A percentile compares a stretch with the other conserved stretches of the same genome.
Evolutionary conservation across 768 basidiomycete species (phyloP).

Genomic region (Lyophyllum atratum): DNA sequence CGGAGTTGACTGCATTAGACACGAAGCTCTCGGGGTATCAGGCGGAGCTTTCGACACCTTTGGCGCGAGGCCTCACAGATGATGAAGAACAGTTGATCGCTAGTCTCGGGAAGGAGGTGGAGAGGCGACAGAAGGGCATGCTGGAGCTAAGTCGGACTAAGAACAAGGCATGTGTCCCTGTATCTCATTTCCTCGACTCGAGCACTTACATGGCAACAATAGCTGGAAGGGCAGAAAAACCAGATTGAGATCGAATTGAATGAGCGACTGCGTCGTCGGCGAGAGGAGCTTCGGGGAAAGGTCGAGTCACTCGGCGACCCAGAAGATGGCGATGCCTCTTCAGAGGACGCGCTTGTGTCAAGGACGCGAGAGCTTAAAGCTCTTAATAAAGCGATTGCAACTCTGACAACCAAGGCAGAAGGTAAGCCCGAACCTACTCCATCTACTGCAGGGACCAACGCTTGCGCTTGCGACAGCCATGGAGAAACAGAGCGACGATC

Average conservation of each 20-base stretch:
- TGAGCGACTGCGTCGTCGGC: slow-evolving; percentile 79
- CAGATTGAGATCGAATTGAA: slow-evolving; percentile 90
- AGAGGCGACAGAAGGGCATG: slow-evolving; percentile 69
- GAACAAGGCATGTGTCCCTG: slow-evolving; percentile 61
- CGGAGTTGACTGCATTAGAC: slow-evolving; percentile 63
- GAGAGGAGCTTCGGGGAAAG: slow-evolving; percentile 75
- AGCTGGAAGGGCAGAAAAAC: slow-evolving; percentile 79
- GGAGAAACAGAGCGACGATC: slow-evolving; percentile 72
- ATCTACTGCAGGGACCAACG: neutral
- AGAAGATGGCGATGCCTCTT: slow-evolving; percentile 53
- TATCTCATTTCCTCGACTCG: neutral
- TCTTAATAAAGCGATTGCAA: slow-evolving; percentile 66
- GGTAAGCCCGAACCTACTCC: slow-evolving; percentile 35
- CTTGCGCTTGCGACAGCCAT: slow-evolving; percentile 43
- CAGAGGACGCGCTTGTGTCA: slow-evolving; percentile 67
- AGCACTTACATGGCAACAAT: neutral
- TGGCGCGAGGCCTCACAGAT: slow-evolving; percentile 71
- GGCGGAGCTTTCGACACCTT: slow-evolving; percentile 71
- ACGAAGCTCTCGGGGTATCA: slow-evolving; percentile 65
- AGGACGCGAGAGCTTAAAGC: slow-evolving; percentile 68
- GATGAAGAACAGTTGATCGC: slow-evolving; percentile 74
- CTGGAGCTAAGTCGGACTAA: slow-evolving; percentile 67
- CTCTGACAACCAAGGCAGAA: slow-evolving; percentile 62
- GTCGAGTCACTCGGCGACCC: slow-evolving; percentile 75
- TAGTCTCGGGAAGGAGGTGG: slow-evolving; percentile 72